Percentiles rank a stretch among this genome's conserved stretches.
Conservation (phyloP, 2,329 filamentous ascomycete species). For the Aspergillus unguis region DNA sequence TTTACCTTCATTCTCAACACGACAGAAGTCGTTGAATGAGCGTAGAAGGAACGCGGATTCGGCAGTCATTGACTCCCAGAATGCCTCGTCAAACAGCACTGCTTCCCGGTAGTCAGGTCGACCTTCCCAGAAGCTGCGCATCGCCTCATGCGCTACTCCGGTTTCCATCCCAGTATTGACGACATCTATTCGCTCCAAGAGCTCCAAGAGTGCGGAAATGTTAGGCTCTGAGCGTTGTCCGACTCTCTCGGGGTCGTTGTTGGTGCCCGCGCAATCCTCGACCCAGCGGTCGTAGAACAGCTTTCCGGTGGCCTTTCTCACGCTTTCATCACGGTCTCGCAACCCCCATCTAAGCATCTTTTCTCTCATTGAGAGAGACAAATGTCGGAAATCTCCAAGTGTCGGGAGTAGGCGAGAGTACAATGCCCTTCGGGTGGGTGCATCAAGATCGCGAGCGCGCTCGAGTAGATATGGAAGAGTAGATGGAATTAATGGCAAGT, state of each 20-base stretch:
- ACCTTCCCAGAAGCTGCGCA: constrained; percentile 95
- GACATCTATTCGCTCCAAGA: constrained; percentile 90
- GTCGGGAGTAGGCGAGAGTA: constrained; percentile 85
- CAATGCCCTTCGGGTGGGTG: constrained; percentile 75
- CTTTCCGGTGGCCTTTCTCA: constrained; percentile 84
- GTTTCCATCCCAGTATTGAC: constrained; percentile 85
- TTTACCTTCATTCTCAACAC: constrained; percentile 67
- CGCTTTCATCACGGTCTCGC: constrained; percentile 88
- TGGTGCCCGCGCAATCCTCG: constrained; percentile 78
- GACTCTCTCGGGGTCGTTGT: constrained; percentile 55
- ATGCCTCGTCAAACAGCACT: constrained; percentile 44
- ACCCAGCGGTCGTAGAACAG: constrained; percentile 97
- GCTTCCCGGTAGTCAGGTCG: constrained; percentile 59
- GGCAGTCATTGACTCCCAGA: constrained; percentile 55
- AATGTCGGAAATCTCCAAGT: constrained; percentile 87
- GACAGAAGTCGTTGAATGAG: constrained; percentile 92
- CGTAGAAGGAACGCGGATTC: constrained; percentile 87
- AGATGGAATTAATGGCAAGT: constrained; percentile 78
- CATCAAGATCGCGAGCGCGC: constrained; percentile 82
- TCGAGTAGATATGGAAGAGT: constrained; percentile 87
- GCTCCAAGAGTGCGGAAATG: constrained; percentile 79
- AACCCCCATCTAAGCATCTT: constrained; percentile 94
- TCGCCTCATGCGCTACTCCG: constrained; percentile 87
- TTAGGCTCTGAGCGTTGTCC: constrained; percentile 59
- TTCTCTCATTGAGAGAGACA: constrained; percentile 90